phyloP scores from a whole-genome alignment of 2,329 filamentous ascomycete genomes.

The Sporothrix inflata region DNA sequence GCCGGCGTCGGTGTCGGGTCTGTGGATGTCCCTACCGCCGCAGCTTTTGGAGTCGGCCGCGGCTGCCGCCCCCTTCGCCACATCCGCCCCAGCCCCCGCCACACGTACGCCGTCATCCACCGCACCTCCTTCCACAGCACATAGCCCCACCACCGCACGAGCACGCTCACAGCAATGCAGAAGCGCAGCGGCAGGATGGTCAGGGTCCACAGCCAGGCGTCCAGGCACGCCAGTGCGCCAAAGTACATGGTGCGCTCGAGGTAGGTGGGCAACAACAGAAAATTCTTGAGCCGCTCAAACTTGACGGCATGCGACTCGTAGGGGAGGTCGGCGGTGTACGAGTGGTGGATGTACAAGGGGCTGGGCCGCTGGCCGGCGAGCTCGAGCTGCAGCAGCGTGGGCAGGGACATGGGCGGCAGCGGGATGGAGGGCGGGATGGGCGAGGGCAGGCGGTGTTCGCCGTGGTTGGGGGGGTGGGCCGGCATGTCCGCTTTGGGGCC shows the following conservation, averaged over 20 bases:
- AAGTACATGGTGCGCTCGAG: conserved; percentile 86
- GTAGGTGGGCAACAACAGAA: conserved; percentile 77
- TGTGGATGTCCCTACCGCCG: background rate
- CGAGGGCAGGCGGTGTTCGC: conserved; percentile 44
- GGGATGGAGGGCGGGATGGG: conserved; percentile 61
- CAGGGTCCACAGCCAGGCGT: conserved; percentile 95
- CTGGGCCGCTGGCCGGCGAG: conserved; percentile 64
- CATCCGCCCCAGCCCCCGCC: conserved; percentile 75
- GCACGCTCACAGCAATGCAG: conserved; percentile 73
- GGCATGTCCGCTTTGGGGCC: background rate
- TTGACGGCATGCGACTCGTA: conserved; percentile 94
- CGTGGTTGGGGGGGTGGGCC: background rate
- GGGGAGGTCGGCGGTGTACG: conserved; percentile 61
- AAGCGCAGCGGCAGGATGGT: conserved; percentile 93
- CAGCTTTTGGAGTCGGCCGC: conserved; percentile 40
- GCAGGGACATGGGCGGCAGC: conserved; percentile 67
- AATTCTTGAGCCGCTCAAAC: conserved; percentile 88
- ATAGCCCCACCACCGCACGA: conserved; percentile 77
- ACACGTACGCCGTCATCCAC: conserved; percentile 76
- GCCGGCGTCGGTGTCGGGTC: background rate
- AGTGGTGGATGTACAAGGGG: conserved; percentile 67
- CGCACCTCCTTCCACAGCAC: conserved; percentile 71
- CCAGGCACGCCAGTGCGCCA: conserved; percentile 86
- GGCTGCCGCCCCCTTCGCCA: conserved; percentile 65
- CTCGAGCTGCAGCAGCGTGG: conserved; percentile 67